Conservation (phyloP, 139 green algal species). For the Pedinophyceae sp. region DNA sequence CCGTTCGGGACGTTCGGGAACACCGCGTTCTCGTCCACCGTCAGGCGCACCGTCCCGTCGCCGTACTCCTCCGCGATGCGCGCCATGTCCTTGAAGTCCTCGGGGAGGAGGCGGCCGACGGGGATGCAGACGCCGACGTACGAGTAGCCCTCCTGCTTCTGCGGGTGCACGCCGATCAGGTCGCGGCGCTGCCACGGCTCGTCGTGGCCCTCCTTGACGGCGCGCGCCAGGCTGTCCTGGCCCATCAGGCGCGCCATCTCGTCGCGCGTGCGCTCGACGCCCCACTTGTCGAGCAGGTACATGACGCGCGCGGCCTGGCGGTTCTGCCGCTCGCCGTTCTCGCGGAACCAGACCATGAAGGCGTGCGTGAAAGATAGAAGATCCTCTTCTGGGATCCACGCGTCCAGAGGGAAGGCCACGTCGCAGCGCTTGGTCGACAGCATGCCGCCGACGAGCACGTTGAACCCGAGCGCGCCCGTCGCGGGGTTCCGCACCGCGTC, state of each 20-base stretch:
- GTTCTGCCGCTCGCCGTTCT: constrained; percentile 67
- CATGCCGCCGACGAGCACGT: constrained; percentile 78
- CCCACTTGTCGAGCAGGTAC: constrained; percentile 80
- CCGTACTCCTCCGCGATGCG: constrained; percentile 67
- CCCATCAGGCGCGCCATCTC: neutral
- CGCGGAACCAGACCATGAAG: constrained; percentile 65
- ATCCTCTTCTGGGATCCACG: constrained; percentile 58
- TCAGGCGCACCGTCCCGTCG: constrained; percentile 74
- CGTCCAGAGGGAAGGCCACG: constrained; percentile 66
- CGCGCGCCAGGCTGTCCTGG: neutral
- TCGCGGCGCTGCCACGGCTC: constrained; percentile 49
- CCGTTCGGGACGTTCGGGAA: constrained; percentile 71
- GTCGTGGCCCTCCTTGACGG: constrained; percentile 34
- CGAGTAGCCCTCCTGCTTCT: constrained; percentile 66
- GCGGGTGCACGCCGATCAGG: constrained; percentile 75
- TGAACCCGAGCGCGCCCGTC: constrained; percentile 36
- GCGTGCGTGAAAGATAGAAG: constrained; percentile 55
- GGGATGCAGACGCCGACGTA: constrained; percentile 67
- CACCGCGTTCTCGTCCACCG: constrained; percentile 91
- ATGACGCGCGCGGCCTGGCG: constrained; percentile 88
- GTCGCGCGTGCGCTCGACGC: constrained; percentile 16
- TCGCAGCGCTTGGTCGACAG: constrained; percentile 85
- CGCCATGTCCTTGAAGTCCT: constrained; percentile 67
- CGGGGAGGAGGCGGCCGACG: constrained; percentile 53
- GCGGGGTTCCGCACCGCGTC: constrained; percentile 55